phyloP scores from a whole-genome alignment of 139 green algal genomes.

The Volvox reticuliferus region DNA sequence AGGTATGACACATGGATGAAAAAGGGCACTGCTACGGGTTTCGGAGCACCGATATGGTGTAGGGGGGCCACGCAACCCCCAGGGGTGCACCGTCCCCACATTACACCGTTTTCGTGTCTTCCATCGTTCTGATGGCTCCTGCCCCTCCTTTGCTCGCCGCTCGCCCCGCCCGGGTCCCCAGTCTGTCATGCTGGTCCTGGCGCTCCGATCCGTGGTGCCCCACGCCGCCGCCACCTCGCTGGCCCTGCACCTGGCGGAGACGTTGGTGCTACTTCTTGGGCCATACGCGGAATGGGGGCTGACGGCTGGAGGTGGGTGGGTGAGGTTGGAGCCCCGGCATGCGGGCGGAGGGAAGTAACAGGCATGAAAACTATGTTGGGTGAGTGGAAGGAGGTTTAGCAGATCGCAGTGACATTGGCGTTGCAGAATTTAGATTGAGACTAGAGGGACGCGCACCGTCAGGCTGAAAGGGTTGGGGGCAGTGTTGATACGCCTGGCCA shows the following conservation, averaged over 20 bases:
- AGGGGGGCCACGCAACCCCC: too few species aligned
- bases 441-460: too few species aligned
- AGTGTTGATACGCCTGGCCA: too few species aligned
- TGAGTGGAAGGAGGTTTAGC: too few species aligned
- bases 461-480: too few species aligned
- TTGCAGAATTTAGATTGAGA: too few species aligned
- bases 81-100: too few species aligned
- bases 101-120: too few species aligned
- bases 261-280: constrained; percentile 42
- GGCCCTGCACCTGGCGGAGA: constrained; percentile 33
- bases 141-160: neutral
- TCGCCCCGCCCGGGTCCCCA: neutral
- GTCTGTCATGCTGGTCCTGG: constrained; percentile 46
- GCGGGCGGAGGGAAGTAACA: neutral
- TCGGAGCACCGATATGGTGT: neutral
- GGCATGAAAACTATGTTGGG: too few species aligned
- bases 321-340: neutral
- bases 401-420: too few species aligned
- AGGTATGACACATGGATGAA: neutral
- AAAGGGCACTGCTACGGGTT: neutral
- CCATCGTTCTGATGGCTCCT: too few species aligned
- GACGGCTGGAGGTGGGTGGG: neutral
- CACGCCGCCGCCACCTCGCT: constrained; percentile 10
- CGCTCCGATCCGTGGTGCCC: constrained; percentile 6
- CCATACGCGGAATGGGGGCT: constrained; percentile 13